Evolutionary conservation across 2,329 filamentous ascomycete genomes (phyloP).

Genomic region (Ascosphaera acerosa): DNA sequence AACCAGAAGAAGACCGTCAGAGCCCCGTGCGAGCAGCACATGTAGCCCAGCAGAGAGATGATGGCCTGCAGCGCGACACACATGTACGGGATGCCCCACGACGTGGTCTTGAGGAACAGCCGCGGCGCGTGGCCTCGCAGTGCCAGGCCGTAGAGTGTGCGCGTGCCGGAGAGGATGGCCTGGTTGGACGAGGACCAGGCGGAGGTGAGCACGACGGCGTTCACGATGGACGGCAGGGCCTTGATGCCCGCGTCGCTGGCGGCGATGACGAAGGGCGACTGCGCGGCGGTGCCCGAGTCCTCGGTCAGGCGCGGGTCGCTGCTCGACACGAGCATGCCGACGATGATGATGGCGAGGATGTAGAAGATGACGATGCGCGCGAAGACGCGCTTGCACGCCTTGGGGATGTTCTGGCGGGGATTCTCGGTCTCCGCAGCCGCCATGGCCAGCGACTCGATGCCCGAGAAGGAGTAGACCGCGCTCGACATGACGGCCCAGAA

Average conservation of each 20-base stretch:
- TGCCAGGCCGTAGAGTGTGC: slow-evolving; percentile 41
- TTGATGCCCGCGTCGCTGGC: slow-evolving; percentile 40
- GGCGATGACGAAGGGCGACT: slow-evolving; percentile 41
- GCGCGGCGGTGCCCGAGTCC: slow-evolving; percentile 39
- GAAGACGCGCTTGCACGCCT: slow-evolving; percentile 54
- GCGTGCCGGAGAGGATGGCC: slow-evolving; percentile 40
- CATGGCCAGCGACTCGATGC: slow-evolving; percentile 40
- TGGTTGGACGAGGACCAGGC: slow-evolving; percentile 45
- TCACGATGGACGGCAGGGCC: slow-evolving; percentile 43
- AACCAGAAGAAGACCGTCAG: slow-evolving; percentile 42
- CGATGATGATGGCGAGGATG: slow-evolving; percentile 43
- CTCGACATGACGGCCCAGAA: slow-evolving; percentile 52
- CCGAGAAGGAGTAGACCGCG: slow-evolving; percentile 41
- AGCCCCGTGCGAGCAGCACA: too few relatives aligned
- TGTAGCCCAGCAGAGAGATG: slow-evolving; percentile 45
- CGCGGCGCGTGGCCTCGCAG: slow-evolving; percentile 43
- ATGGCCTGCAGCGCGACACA: slow-evolving; percentile 40
- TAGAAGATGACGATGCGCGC: slow-evolving; percentile 55
- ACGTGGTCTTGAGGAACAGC: slow-evolving; percentile 38
- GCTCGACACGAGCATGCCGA: slow-evolving; percentile 47
- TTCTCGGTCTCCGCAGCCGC: slow-evolving; percentile 46
- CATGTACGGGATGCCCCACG: slow-evolving; percentile 45
- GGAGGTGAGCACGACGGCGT: slow-evolving; percentile 43
- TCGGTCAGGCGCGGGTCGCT: slow-evolving; percentile 34
- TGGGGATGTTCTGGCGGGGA: slow-evolving; percentile 41